Evolutionary conservation across 108 stramenopile species (phyloP).

Genomic region (Fragilaria crotonensis): DNA sequence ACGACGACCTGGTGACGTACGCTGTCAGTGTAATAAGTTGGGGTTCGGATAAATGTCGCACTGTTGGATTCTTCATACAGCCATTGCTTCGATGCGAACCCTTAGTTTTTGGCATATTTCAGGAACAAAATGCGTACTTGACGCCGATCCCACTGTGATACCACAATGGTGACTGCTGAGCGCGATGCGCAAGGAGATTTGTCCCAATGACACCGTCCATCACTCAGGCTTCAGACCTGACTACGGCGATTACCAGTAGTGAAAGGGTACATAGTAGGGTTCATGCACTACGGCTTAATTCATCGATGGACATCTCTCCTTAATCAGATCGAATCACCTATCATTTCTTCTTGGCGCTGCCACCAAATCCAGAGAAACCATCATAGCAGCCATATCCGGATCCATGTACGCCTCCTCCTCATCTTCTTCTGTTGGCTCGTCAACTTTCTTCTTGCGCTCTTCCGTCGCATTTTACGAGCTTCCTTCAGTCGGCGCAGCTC

Average conservation of each 20-base stretch:
- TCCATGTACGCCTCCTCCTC: constrained; percentile 57
- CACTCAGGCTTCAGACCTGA: not conserved
- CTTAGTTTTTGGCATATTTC: no score
- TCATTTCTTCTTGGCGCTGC: constrained; percentile 27
- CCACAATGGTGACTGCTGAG: not conserved
- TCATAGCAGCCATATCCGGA: constrained; percentile 87
- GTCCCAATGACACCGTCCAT: not conserved
- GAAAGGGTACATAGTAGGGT: not conserved
- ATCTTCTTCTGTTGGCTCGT: constrained; percentile 43
- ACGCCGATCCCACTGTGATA: no score
- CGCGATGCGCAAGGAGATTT: not conserved
- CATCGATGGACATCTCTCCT: not conserved
- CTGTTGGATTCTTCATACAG: no score
- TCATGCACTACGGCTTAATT: not conserved
- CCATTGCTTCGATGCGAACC: no score
- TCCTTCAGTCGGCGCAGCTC: constrained; percentile 51
- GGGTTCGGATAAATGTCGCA: no score
- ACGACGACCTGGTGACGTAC: no score
- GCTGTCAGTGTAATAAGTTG: no score
- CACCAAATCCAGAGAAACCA: constrained; percentile 90
- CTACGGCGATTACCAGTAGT: not conserved
- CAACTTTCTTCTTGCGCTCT: constrained; percentile 20
- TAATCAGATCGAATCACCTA: not conserved
- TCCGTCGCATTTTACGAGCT: constrained; percentile 50
- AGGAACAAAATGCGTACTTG: no score